phyloP scores from a whole-genome alignment of 73 alveolate genomes.

The Blepharisma stoltei region DNA sequence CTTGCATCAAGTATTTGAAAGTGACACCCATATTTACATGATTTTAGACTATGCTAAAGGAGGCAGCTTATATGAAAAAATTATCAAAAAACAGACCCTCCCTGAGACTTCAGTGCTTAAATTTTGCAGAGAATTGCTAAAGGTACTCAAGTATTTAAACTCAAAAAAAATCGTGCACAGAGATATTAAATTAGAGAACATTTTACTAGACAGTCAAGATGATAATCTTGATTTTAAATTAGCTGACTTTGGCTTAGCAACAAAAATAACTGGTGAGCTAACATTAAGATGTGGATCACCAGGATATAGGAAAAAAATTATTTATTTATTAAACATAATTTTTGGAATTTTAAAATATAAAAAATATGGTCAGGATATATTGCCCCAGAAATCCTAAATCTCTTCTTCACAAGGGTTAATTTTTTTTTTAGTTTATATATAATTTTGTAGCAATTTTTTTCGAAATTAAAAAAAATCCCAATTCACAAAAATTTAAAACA shows the following conservation, averaged over 20 bases:
- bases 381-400: too few relatives aligned
- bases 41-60: constrained; percentile 69
- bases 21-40: constrained; percentile 61
- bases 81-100: constrained; percentile 46
- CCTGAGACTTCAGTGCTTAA: constrained; percentile 51
- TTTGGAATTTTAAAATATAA: too few relatives aligned
- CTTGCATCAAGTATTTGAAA: constrained; percentile 70
- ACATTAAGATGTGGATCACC: constrained; percentile 51
- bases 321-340: too few relatives aligned
- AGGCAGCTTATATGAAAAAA: constrained; percentile 71
- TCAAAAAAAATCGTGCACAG: constrained; percentile 83
- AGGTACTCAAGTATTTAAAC: constrained; percentile 75
- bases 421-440: too few relatives aligned
- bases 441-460: too few relatives aligned
- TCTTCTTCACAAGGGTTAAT: too few relatives aligned
- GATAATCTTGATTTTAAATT: constrained; percentile 26
- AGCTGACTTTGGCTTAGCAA: constrained; percentile 57
- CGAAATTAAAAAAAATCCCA: too few relatives aligned
- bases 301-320: too few relatives aligned
- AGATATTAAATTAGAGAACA: constrained; percentile 95
- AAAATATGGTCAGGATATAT: constrained; percentile 38
- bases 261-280: constrained; percentile 33
- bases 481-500: too few relatives aligned
- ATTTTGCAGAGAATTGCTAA: constrained; percentile 69
- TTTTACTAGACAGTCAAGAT: constrained; percentile 50